phyloP scores from a whole-genome alignment of 306 rosid species.

The Argentina anserina region DNA sequence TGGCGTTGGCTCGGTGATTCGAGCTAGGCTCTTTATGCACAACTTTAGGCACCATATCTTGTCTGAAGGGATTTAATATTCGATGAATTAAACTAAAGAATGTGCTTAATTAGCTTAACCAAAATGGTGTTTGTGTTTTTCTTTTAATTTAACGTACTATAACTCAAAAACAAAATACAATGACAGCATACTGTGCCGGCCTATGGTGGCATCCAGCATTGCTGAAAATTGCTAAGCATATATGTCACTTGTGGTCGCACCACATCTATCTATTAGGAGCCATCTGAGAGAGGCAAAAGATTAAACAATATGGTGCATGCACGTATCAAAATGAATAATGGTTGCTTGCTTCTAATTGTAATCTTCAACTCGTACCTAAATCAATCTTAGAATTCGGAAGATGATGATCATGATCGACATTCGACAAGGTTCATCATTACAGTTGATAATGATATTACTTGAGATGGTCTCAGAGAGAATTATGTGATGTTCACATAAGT shows the following conservation, averaged over 20 bases:
- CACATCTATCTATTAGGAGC: conserved; percentile 2
- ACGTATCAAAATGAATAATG: neutral
- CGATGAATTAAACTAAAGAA: conserved; percentile 13
- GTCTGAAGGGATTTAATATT: conserved; percentile 24
- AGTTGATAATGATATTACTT: neutral
- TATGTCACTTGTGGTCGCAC: neutral
- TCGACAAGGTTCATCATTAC: neutral
- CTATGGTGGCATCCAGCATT: conserved; percentile 19
- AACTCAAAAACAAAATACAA: neutral
- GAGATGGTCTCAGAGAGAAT: too few relatives aligned
- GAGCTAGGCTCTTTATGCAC: conserved; percentile 12
- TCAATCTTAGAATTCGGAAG: neutral
- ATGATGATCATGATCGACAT: neutral
- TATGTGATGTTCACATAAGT: too few relatives aligned
- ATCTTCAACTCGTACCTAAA: neutral
- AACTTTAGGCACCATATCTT: conserved; percentile 30
- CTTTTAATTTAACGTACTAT: neutral
- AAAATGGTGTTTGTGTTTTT: neutral
- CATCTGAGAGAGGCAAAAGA: neutral
- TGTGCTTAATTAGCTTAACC: neutral
- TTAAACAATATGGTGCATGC: neutral
- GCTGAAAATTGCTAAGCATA: conserved; percentile 5
- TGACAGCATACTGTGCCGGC: conserved; percentile 21
- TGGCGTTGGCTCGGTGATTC: conserved; percentile 13
- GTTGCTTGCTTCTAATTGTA: neutral